Conservation (phyloP, 2,329 filamentous ascomycete genomes). For the Cladosporium oxysporum region DNA sequence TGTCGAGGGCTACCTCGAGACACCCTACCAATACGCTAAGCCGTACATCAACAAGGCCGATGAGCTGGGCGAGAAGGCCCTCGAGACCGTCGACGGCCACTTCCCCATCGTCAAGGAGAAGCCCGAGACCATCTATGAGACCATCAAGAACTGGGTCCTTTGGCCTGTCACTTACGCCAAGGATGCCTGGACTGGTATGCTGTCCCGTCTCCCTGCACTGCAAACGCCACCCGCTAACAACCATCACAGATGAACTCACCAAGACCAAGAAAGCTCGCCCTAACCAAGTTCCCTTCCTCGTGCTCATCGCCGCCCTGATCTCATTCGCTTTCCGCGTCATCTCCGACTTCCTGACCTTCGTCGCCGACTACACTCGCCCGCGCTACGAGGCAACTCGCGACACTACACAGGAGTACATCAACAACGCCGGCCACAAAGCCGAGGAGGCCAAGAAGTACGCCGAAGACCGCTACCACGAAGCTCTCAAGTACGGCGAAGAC, state of each 20-base stretch:
- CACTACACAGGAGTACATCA: conserved; percentile 31
- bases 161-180: conserved; percentile 46
- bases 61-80: conserved; percentile 58
- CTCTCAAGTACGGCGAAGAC: conserved; percentile 33
- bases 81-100: conserved; percentile 51
- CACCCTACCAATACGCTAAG: conserved; percentile 77
- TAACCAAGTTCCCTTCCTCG: conserved; percentile 33
- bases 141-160: conserved; percentile 64
- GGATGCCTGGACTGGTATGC: conserved; percentile 37
- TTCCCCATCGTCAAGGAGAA: conserved; percentile 61
- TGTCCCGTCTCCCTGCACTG: neutral
- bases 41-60: conserved; percentile 87
- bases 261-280: conserved; percentile 39
- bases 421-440: conserved; percentile 36
- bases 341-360: conserved; percentile 35
- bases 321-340: conserved; percentile 38
- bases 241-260: conserved; percentile 38
- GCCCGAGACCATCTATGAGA: conserved; percentile 56
- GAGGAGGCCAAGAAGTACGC: conserved; percentile 32
- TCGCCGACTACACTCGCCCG: conserved; percentile 37
- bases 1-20: conserved; percentile 74
- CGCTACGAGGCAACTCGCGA: conserved; percentile 31
- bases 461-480: conserved; percentile 32
- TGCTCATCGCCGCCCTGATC: conserved; percentile 37
- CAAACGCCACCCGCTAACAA: conserved; percentile 13